A percentile compares a stretch with the other conserved stretches of the same genome.
phyloP scores from a whole-genome alignment of 176 grass and related monocot species.

The Guadua angustifolia region DNA sequence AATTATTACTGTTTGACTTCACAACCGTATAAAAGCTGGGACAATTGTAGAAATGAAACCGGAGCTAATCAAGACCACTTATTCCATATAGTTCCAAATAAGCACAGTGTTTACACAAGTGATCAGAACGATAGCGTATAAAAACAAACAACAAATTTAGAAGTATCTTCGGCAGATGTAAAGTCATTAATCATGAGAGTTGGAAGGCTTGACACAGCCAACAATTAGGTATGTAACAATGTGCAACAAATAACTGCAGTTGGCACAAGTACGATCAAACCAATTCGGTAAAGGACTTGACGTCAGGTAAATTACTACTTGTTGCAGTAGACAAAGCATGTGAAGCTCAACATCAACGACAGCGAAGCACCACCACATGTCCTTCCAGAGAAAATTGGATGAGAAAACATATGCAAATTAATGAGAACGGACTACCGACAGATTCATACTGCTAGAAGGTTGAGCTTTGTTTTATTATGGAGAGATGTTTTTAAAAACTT shows the following conservation, averaged over 20 bases:
- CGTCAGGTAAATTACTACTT: neutral
- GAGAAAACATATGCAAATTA: conserved; percentile 15
- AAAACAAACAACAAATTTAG: conserved; percentile 4
- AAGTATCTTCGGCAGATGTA: neutral
- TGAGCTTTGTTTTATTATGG: neutral
- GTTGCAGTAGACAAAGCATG: neutral
- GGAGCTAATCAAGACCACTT: conserved; percentile 13
- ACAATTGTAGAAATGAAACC: conserved; percentile 24
- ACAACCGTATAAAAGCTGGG: neutral
- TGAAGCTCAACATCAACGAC: neutral
- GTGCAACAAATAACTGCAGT: neutral
- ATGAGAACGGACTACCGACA: conserved; percentile 14
- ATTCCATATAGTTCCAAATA: neutral
- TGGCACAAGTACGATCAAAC: neutral
- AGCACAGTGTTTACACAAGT: neutral
- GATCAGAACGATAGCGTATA: neutral
- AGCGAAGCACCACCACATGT: neutral
- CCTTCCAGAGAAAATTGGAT: conserved; percentile 4
- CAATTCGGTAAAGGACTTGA: neutral
- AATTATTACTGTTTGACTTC: neutral
- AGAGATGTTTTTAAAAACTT: neutral
- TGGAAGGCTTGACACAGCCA: neutral
- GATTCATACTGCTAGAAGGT: neutral
- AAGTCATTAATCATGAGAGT: neutral
- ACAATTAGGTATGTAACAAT: neutral